Base-by-base conservation (phyloP, 768 basidiomycete genomes). In the Dictyophora rubrovolvata region DNA sequence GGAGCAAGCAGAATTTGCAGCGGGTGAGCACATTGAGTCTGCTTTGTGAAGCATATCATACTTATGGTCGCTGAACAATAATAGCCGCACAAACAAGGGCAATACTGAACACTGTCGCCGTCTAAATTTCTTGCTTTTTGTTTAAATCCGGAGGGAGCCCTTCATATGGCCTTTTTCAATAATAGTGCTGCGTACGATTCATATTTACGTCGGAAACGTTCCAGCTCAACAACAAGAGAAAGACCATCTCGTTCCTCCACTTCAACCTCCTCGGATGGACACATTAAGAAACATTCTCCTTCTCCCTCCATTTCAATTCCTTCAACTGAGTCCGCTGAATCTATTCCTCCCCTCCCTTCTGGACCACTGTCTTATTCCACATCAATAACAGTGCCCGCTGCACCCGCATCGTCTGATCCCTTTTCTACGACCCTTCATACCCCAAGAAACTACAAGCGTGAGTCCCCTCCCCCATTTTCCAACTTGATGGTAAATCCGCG, bases 401-500 rank as follows among this genome's bases (percentile, higher is more conserved):
- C 57, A 52, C 9, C 23, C 28, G 14, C 57, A 7, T 8, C 49
- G 17, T 52, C 49, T 36, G 57, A 59, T 34, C 49, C 37, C 20
- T 59, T 48, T 6, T 52, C 57, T 52, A 59, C 49, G 16, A 35
- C 57, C 18, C 34, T 59, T 37, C 57, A 47, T 9, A 36, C 52
- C 50, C 35, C 57, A 35, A 59, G 36, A 59, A 21, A n/a, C 17
- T 17, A 17, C 4, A 58, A 52, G 56, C 49, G 50, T 8, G 36
- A 50, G n/a, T 59, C 57, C 3, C 57, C 57, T 35, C 50, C 57
- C n/a, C 48, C 57, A n/a, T 59, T 36, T 23, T 35, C 57, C n/a
- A 59, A 50, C 17, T 51, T 59, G 9, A 11, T 59, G 17, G 37
- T 59, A 14, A 14, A 42, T 42, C 12, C 42, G 3, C 42, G 14